Percentiles rank a stretch among this genome's conserved stretches.
Conservation (phyloP, 2,329 filamentous ascomycete genomes). For the Trichoderma arundinaceum region DNA sequence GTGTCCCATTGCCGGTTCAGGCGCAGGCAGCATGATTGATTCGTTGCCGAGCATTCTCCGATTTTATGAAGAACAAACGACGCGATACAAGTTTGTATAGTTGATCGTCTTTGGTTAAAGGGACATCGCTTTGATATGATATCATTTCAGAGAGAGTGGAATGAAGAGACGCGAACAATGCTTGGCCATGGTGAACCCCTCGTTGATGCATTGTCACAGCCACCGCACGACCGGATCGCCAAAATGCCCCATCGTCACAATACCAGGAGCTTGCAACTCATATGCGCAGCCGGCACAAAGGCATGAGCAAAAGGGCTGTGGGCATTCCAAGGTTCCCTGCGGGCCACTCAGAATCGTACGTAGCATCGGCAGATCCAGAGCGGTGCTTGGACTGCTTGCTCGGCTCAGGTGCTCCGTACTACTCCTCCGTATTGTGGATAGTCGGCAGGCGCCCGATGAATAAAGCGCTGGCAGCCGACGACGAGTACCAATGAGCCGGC, state of each 20-base stretch:
- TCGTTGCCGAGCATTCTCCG: too few relatives aligned
- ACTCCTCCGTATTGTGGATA: constrained; percentile 6
- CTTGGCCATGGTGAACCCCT: not conserved
- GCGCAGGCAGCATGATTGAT: too few relatives aligned
- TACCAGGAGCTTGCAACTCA: too few relatives aligned
- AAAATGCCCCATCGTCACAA: not conserved
- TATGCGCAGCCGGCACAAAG: too few relatives aligned
- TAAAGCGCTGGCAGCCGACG: not conserved
- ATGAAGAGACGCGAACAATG: not conserved
- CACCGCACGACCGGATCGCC: not conserved
- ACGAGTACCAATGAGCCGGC: not conserved
- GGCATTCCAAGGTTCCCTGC: too few relatives aligned
- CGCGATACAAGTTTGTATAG: too few relatives aligned
- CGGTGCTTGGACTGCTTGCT: not conserved
- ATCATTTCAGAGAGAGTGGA: too few relatives aligned
- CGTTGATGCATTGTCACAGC: not conserved
- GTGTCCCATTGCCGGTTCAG: too few relatives aligned
- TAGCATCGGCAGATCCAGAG: constrained; percentile 1
- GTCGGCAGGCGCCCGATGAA: not conserved
- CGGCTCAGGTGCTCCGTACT: not conserved
- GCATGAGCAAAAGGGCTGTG: too few relatives aligned
- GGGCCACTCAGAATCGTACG: not conserved
- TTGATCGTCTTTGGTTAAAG: too few relatives aligned
- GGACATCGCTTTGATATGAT: too few relatives aligned
- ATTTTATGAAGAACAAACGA: too few relatives aligned